phyloP scores from a whole-genome alignment of 2,329 filamentous ascomycete genomes.

The Arthrinium phaeospermum region DNA sequence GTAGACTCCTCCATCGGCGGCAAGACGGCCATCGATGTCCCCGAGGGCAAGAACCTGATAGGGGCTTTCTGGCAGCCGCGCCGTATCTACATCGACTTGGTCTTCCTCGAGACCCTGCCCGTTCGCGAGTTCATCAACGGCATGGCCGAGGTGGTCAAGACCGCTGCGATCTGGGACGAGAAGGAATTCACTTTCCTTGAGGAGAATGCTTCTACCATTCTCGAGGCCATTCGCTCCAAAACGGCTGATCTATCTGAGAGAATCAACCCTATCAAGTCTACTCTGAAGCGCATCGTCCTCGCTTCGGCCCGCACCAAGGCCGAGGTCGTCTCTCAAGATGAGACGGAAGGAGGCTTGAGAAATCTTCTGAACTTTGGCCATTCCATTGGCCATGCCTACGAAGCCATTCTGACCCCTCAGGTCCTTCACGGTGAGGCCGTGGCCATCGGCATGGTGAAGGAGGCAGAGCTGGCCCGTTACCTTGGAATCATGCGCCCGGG shows the following conservation, averaged over 20 bases:
- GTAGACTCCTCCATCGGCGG: conserved; percentile 98
- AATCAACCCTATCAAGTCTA: conserved; percentile 72
- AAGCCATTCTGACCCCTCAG: conserved; percentile 94
- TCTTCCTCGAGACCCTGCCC: conserved; percentile 89
- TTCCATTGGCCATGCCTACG: conserved; percentile 95
- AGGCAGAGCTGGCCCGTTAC: conserved; percentile 90
- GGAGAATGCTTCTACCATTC: conserved; percentile 76
- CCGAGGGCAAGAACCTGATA: conserved; percentile 93
- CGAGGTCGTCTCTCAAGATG: conserved; percentile 90
- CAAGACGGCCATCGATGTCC: conserved; percentile 97
- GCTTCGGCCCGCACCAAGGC: conserved; percentile 95
- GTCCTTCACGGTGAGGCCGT: conserved; percentile 95
- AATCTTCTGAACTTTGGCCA: conserved; percentile 98
- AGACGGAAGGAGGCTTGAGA: conserved; percentile 89
- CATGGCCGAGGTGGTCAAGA: conserved; percentile 98
- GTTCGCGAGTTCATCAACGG: conserved; percentile 96
- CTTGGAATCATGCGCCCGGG: conserved; percentile 84
- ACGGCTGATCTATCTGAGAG: conserved; percentile 59
- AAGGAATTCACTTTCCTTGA: conserved; percentile 85
- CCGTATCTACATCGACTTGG: conserved; percentile 91
- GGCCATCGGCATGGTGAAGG: conserved; percentile 97
- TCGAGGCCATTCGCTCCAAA: conserved; percentile 72
- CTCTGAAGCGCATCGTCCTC: conserved; percentile 80
- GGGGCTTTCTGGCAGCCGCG: conserved; percentile 96
- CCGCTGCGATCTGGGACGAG: conserved; percentile 94